A percentile compares a stretch with the other conserved stretches of the same genome.
phyloP scores from a whole-genome alignment of 2,329 filamentous ascomycete species.

The Pseudocercospora musae region DNA sequence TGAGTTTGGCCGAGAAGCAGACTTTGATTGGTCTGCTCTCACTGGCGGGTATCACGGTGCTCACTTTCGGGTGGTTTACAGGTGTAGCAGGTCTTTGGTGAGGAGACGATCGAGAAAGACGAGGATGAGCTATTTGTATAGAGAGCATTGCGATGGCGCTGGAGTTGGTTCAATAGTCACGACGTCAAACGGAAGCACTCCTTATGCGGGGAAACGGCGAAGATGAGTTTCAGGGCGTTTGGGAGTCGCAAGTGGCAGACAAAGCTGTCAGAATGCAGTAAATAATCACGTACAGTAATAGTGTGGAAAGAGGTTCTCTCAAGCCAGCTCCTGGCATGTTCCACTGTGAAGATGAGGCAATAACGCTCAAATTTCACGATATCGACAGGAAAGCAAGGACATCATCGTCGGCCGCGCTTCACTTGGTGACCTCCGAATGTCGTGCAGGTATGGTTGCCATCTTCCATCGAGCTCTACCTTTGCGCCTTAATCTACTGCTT shows the following conservation, averaged over 20 bases:
- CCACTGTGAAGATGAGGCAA: neutral
- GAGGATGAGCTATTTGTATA: conserved; percentile 7
- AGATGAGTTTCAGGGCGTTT: conserved; percentile 4
- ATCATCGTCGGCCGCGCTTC: no score
- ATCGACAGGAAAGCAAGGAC: no score
- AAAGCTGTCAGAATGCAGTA: conserved; percentile 4
- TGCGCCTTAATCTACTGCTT: neutral
- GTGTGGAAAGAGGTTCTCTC: conserved; percentile 1
- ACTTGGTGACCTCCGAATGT: no score
- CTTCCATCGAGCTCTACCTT: neutral
- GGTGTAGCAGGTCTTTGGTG: conserved; percentile 43
- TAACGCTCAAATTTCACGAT: no score
- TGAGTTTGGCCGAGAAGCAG: conserved; percentile 53
- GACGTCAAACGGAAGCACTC: conserved; percentile 15
- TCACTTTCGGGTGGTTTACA: conserved; percentile 56
- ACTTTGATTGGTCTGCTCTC: conserved; percentile 55
- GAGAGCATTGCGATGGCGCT: conserved; percentile 21
- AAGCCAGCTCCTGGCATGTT: neutral
- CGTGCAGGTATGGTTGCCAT: no score
- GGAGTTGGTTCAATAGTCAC: conserved; percentile 10
- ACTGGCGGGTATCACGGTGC: conserved; percentile 55
- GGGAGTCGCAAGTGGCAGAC: neutral
- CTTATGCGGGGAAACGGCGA: conserved; percentile 9
- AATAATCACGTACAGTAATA: conserved; percentile 21
- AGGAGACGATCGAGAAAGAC: conserved; percentile 1